Evolutionary conservation across 371 early-diverging fungal species (phyloP), one percentile per base, ranked within the genome.

Genomic region (Rozella allomycis): DNA sequence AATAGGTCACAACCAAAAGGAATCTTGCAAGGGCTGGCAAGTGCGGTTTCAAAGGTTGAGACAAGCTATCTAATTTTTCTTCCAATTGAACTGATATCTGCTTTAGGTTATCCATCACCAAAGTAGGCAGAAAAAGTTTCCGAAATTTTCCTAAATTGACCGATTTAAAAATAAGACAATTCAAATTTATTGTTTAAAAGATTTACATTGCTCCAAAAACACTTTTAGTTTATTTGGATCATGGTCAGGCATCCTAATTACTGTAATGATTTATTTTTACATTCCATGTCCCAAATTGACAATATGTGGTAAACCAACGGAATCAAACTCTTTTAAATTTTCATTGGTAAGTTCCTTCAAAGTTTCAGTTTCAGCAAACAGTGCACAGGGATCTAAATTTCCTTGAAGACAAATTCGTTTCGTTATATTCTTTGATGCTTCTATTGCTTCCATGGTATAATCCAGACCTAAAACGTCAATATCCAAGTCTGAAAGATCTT

Each of bases 281-380:
- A 86, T 85, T 20, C 96, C 96, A 49, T 94, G 96, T 16, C 96
- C 96, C 34, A 94, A 52, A 43, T 94, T 94, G 28, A 74, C 88
- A 49, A 91, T 85, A 38, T 87, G 82, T 20, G 60, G 52, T 8
- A 14, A 3, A 10, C 12, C 31, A 17, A 20, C 26, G 8, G 16
- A 16, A 31, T 56, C 76, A 51, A 94, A 91, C n/a, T 45, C 66
- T 23, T 61, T 50, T 13, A 90, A 55, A 90, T 93, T 91, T 21
- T 52, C 58, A 33, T 58, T 56, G 10, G 80, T 81, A 17, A 65
- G 58, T 18, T 56, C 54, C 14, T 71, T 53, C 41, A 94, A 82
- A 9, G 61, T 58, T 39, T 81, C 77, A 23, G 49, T 48, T 10
- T 62, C 56, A 23, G 67, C 90, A 41, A 78, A 86, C 25, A 94